Percentiles rank a stretch among this genome's conserved stretches.
Conservation (phyloP, 176 grass and related monocot species). For the Musa troglodytarum region DNA sequence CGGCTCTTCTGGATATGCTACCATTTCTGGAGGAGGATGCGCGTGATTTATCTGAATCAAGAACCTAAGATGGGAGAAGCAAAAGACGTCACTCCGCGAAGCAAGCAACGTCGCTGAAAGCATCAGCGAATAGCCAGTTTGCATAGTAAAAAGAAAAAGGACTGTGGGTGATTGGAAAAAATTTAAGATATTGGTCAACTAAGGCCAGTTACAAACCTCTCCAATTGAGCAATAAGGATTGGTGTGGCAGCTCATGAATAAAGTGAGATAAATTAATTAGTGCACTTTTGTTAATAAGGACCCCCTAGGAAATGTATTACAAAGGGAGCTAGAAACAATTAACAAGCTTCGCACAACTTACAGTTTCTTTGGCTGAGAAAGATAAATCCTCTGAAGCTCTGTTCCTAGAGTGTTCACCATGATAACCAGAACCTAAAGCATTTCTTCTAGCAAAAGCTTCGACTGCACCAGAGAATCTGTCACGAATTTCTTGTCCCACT, state of each 20-base stretch:
- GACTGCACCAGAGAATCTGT: constrained; percentile 83
- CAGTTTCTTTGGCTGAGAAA: constrained; percentile 49
- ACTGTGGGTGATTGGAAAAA: neutral
- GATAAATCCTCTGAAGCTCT: constrained; percentile 63
- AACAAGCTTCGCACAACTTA: constrained; percentile 11
- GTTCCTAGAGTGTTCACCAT: constrained; percentile 46
- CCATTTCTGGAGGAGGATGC: constrained; percentile 43
- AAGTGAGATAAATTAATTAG: neutral
- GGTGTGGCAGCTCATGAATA: neutral
- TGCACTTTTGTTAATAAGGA: neutral
- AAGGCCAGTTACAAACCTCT: neutral
- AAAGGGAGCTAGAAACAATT: no score
- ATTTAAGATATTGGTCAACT: neutral
- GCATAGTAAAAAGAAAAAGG: neutral
- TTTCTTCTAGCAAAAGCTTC: constrained; percentile 89
- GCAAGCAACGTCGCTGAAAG: neutral
- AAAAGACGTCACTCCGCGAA: neutral
- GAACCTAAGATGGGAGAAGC: constrained; percentile 22
- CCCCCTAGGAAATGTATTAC: neutral
- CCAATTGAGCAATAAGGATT: neutral
- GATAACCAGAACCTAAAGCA: constrained; percentile 36
- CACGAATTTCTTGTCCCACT: constrained; percentile 89
- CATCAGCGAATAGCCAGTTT: neutral
- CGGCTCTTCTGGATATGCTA: constrained; percentile 49
- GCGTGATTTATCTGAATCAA: constrained; percentile 38